Evolutionary conservation across 164 flowering plant species (phyloP), one percentile per base, ranked within the genome.

Genomic region (Stephania japonica): DNA sequence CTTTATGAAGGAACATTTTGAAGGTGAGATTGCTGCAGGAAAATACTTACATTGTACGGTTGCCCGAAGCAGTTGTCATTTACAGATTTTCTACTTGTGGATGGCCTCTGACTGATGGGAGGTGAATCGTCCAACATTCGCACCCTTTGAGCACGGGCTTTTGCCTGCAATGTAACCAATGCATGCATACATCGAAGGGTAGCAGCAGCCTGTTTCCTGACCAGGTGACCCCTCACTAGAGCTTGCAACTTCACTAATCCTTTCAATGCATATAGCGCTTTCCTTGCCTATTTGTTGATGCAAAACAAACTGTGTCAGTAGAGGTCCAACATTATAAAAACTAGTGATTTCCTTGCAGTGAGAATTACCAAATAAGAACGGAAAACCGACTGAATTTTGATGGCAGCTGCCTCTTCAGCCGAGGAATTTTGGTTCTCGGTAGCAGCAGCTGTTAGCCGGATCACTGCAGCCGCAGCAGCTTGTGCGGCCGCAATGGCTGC

Each of bases 231-330:
- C 73, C 98, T 87, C 27, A 90, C 95, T 76, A 94, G 65, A 18
- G 98, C 98, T 80, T 94, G 98, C 83, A 94, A 78, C 88, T 91
- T 94, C 84, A 94, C 98, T 49, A 94, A 67, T 70, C 97, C 98
- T 84, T 78, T 90, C 68, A 94, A 76, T 63, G 98, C 98, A 44
- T 83, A 70, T 67, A 94, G 78, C 44, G 98, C 98, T 79, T 91
- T 91, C 75, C 92, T 92, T 74, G 98, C 98, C 98, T 94, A 86
- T 68, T 59, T 8, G 21, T 59, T 18, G 3, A 7, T 47, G 16
- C 12, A 16, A 7, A 47, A 16, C 53, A 47, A 47, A 11, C 11
- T n/a, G n/a, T n/a, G n/a, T n/a, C n/a, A n/a, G 16, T 16, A 47
- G 13, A 47, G 53, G 53, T 47, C 11, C 12, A 47, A 16, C 9